Base-by-base conservation (phyloP, 2,329 filamentous ascomycete species). In the Fusarium sp. region DNA sequence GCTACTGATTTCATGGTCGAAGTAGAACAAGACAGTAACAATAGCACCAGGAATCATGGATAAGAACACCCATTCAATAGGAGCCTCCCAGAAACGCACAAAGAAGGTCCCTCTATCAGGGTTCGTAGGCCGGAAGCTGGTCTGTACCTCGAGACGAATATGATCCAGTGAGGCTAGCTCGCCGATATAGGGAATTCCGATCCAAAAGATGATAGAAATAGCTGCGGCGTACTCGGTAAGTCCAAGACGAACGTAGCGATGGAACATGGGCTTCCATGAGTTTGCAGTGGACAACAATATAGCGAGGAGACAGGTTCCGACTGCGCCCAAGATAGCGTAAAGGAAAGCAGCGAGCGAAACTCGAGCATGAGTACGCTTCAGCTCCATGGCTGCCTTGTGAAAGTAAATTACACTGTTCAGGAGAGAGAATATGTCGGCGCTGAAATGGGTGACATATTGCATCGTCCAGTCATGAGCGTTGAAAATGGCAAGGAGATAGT, bases 401-500 rank as follows among this genome's bases (percentile, higher is more conserved):
- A 91, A 89, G 77, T 91, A 91, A 69, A 91, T 90, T 61, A 91
- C 85, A 70, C 87, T 89, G 77, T 91, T 91, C 28, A 91, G 79
- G 11, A 91, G 81, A 4, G 88, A 89, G 75, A 91, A 91, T 57
- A 91, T 89, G 75, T 91, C 89, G 44, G 86, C 88, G 63, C 84
- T 89, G 76, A 90, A 91, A 21, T 85, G 88, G 4, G 89, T 91
- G 50, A 91, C 89, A 76, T 91, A 91, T 71, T 86, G 83, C 89
- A 91, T 91, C 0, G 89, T 91, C 86, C 88, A 91, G 77, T 90
- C 88, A 73, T 91, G 88, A 6, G 88, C 89, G 76, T 91, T 91
- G 77, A 90, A 86, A 52, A 90, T 85, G 57, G 89, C 88, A 14
- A 91, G 81, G 5, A 90, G 77, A 69, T 85, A 86, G 73, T 90